Evolutionary conservation across 768 basidiomycete genomes (phyloP).

Genomic region (Fomitopsis serialis): DNA sequence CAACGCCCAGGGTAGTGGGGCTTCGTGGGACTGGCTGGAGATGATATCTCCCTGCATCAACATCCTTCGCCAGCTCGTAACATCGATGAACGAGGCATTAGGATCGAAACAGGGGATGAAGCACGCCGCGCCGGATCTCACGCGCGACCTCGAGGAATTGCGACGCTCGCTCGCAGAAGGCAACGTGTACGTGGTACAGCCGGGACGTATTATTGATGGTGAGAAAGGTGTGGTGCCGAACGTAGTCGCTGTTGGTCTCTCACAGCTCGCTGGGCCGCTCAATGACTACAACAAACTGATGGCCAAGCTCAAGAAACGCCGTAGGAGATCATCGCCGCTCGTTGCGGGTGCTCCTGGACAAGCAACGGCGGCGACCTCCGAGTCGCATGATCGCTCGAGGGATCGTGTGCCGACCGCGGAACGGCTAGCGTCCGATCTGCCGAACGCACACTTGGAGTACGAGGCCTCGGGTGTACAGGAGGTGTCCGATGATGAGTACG

Average conservation of each 20-base stretch:
- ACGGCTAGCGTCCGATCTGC: too few species aligned
- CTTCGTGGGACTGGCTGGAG: conserved; percentile 29
- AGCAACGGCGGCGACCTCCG: not conserved
- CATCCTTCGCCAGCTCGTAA: conserved; percentile 19
- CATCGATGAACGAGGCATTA: conserved; percentile 18
- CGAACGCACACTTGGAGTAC: too few species aligned
- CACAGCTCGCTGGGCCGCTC: conserved; percentile 16
- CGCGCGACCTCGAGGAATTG: conserved; percentile 23
- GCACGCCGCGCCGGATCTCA: conserved; percentile 25
- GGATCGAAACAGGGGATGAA: conserved; percentile 27
- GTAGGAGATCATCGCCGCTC: not conserved
- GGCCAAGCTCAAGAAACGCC: conserved; percentile 10
- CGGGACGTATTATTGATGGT: conserved; percentile 15
- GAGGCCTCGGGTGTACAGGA: not conserved
- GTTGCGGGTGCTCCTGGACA: not conserved
- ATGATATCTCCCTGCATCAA: conserved; percentile 24
- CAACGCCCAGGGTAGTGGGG: conserved; percentile 24
- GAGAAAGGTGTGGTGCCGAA: conserved; percentile 14
- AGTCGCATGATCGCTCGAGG: not conserved
- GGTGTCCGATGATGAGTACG: not conserved
- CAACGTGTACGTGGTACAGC: conserved; percentile 15
- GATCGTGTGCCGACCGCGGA: too few species aligned
- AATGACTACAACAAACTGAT: conserved; percentile 23
- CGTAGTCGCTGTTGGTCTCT: conserved; percentile 13
- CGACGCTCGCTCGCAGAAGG: conserved; percentile 18